phyloP scores from a whole-genome alignment of 768 basidiomycete genomes.

The Cystobasidium tubakii region DNA sequence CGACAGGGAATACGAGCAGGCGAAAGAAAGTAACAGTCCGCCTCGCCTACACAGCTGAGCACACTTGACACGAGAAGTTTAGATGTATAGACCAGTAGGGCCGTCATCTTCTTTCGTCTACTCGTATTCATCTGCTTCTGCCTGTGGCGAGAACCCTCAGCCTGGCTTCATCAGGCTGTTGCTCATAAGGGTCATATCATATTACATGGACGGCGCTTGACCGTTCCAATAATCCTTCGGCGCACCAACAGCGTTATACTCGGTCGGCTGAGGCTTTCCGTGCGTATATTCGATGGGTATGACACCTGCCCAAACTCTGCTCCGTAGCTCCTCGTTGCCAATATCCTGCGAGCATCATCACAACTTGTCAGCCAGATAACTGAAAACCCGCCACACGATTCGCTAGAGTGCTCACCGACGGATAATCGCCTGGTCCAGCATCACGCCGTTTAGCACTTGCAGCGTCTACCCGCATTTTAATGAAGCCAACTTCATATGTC shows the following conservation, averaged over 20 bases:
- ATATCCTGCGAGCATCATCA: neutral
- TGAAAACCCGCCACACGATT: too few relatives aligned
- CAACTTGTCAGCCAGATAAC: neutral
- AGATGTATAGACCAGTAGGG: too few relatives aligned
- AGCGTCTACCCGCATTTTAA: constrained; percentile 17
- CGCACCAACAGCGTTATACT: neutral
- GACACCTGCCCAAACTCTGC: constrained; percentile 5
- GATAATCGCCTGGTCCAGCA: constrained; percentile 24
- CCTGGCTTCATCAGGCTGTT: too few relatives aligned
- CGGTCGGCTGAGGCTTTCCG: constrained; percentile 6
- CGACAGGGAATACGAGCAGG: too few relatives aligned
- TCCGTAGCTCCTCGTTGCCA: neutral
- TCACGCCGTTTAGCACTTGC: neutral
- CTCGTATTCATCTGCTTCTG: too few relatives aligned
- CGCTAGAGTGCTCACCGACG: neutral
- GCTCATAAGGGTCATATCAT: too few relatives aligned
- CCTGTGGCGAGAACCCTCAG: too few relatives aligned
- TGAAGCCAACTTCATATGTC: constrained; percentile 17
- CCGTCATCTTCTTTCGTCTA: too few relatives aligned
- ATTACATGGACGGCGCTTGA: neutral
- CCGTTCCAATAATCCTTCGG: constrained; percentile 13
- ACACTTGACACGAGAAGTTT: too few relatives aligned
- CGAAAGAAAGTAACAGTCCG: too few relatives aligned
- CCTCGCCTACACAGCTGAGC: too few relatives aligned
- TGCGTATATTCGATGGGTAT: constrained; percentile 1